Base-by-base conservation (phyloP, 768 basidiomycete species). In the Boletus edulis region DNA sequence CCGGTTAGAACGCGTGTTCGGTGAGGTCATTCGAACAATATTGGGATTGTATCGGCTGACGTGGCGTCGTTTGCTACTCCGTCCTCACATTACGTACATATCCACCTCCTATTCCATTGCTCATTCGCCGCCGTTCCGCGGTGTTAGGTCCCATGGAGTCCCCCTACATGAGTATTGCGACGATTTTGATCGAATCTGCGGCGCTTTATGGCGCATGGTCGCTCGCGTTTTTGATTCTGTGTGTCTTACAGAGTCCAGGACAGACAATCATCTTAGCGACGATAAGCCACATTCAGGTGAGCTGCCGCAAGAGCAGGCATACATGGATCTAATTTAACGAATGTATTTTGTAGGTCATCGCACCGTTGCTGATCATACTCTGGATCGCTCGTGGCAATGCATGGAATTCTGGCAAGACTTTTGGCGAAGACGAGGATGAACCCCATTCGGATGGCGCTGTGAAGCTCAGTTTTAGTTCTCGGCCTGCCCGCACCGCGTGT, bases 291-390 rank as follows among this genome's bases (percentile, higher is more conserved):
- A 46, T 69, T 20, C 67, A 67, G 56, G 66, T 69, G 34, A 29
- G 64, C 10, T 10, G 1, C 12, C 0, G 1, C 14, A 5, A 24
- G 14, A 4, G 18, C 51, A 6, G 8, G n/a, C 17, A 34, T 4
- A 17, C 15, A 0, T 32, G 17, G 34, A 42, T 37, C n/a, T 1
- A n/a, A 62, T 37, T 17, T 47, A 37, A 56, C 38, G 12, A 15
- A 15, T 31, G 20, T 37, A 14, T 3, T 1, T 14, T 20, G 6
- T 14, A 67, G 66, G 67, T 63, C 12, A 68, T 67, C 9, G 61
- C 66, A 5, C 61, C 66, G 2, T 45, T 68, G 29, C 37, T 68
- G 57, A 67, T 68, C 34, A 63, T 68, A 6, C 59, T 68, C 40
- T 57, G 66, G 61, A 54, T 57, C 22, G 55, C 57, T 18, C 61